Evolutionary conservation across 2,329 filamentous ascomycete genomes (phyloP).

Genomic region (Diaporthe humulicola): DNA sequence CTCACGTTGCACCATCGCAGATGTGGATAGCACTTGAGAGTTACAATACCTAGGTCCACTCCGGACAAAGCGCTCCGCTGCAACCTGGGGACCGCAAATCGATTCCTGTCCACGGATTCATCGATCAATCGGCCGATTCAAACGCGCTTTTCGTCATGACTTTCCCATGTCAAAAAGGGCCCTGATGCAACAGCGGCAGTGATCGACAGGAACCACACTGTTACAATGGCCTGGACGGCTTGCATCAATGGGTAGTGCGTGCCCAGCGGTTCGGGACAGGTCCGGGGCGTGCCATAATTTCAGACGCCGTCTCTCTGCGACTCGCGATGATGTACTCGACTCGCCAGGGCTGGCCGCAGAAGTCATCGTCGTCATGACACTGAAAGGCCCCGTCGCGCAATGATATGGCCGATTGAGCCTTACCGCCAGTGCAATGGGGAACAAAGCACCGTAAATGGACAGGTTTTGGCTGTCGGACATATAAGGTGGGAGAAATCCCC

Average conservation of each 20-base stretch:
- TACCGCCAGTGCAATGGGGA: not conserved
- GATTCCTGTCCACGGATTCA: not conserved
- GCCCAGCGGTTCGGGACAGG: slow-evolving; percentile 3
- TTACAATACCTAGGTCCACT: not conserved
- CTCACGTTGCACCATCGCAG: slow-evolving; percentile 6
- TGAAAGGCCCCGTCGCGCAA: not conserved
- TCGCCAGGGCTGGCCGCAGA: not conserved
- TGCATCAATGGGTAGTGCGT: not conserved
- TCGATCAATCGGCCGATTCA: slow-evolving; percentile 15
- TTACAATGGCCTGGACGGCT: not conserved
- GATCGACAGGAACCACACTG: slow-evolving; percentile 33
- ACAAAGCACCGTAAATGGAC: not conserved
- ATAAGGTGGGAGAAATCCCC: slow-evolving; percentile 33
- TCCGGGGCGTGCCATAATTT: not conserved
- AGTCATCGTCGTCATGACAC: slow-evolving; percentile 36
- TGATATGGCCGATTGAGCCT: not conserved
- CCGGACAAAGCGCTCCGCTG: slow-evolving; percentile 11
- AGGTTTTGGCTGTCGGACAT: not conserved
- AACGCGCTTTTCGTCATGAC: slow-evolving; percentile 29
- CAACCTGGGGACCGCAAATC: not conserved
- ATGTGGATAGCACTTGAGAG: not conserved
- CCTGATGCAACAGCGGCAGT: not conserved
- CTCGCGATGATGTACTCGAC: slow-evolving; percentile 14
- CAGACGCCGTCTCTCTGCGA: not conserved
- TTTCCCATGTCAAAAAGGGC: not conserved